Evolutionary conservation across 2,329 filamentous ascomycete species (phyloP), one percentile per base, ranked within the genome.

Genomic region (Fusarium sp.): DNA sequence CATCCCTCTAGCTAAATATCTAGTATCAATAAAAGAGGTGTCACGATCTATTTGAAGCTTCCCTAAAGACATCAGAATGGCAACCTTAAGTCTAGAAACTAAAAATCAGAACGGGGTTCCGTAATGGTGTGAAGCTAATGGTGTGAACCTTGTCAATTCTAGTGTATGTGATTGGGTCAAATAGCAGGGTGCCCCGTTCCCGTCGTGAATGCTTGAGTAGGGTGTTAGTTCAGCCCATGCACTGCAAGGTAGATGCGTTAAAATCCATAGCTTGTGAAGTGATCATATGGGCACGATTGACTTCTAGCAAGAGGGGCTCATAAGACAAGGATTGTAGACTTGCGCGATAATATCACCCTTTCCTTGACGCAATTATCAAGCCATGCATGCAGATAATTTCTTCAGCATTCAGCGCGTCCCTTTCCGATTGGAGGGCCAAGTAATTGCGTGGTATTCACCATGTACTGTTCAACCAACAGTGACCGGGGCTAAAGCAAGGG

Each of bases 21-120:
- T 4, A 6, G 8, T 37, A 6, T 0, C 9, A 37, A 37, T 37
- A 0, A 6, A 3, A 18, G 22, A 5, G 22, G 22, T 24, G 22
- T 24, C 22, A 24, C 22, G 22, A 24, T 24, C 22, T 24, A 24
- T 24, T 24, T 24, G 22, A 24, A 24, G 4, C 22, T 24, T 24
- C 22, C 22, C 22, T 24, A 24, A 24, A 24, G 22, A 24, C 22
- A 24, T 24, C 5, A 24, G 22, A n/a, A n/a, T n/a, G n/a, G n/a
- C n/a, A n/a, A n/a, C n/a, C n/a, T n/a, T n/a, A n/a, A n/a, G n/a
- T n/a, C n/a, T n/a, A n/a, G 22, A 24, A 24, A 24, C 22, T 24
- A 42, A 42, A 42, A 42, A 22, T 42, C 18, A 20, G 37, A 40
- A 40, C 18, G 9, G n/a, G n/a, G 37, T 48, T 48, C 29, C 32